These are phyloP conservation scores for Chimonanthus praecox DNA, from an alignment of 164 flowering plant genomes.

Conservation along the genomic window DNA sequence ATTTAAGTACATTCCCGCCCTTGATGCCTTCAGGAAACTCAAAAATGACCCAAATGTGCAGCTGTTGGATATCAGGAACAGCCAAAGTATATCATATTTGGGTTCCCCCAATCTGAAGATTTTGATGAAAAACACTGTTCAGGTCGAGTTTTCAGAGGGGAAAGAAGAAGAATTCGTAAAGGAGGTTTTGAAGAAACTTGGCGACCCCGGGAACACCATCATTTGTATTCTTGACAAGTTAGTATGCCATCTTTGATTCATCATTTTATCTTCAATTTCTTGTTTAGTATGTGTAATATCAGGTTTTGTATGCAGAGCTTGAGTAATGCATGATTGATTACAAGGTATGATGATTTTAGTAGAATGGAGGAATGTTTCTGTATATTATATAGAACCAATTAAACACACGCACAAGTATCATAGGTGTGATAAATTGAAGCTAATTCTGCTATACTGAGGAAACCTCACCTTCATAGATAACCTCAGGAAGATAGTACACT, in stretches of 20 bases:
- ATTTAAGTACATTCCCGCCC: constrained; percentile 55
- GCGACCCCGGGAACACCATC: constrained; percentile 50
- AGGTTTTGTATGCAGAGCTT: constrained; percentile 1
- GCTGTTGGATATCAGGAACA: constrained; percentile 73
- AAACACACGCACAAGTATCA: too few relatives aligned
- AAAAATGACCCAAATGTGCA: constrained; percentile 51
- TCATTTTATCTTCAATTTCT: not conserved
- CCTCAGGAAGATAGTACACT: too few relatives aligned
- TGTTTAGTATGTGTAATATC: not conserved
- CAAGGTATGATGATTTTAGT: not conserved
- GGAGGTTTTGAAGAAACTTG: constrained; percentile 45
- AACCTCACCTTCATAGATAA: too few relatives aligned
- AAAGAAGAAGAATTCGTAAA: constrained; percentile 61
- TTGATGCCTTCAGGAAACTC: constrained; percentile 70
- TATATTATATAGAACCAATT: too few relatives aligned
- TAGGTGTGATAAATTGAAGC: too few relatives aligned
- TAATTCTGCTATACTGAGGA: too few relatives aligned
- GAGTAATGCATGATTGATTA: not conserved
- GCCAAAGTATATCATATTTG: constrained; percentile 35
- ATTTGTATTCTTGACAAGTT: constrained; percentile 60
- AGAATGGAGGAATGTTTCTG: not conserved
- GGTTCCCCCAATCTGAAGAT: constrained; percentile 70
- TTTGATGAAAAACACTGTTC: constrained; percentile 43
- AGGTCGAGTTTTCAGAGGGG: constrained; percentile 48
- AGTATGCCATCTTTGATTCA: constrained; percentile 18